These are phyloP conservation scores for Xylaria sp. DNA, from an alignment of 2,329 filamentous ascomycete genomes.

Conservation along the genomic window DNA sequence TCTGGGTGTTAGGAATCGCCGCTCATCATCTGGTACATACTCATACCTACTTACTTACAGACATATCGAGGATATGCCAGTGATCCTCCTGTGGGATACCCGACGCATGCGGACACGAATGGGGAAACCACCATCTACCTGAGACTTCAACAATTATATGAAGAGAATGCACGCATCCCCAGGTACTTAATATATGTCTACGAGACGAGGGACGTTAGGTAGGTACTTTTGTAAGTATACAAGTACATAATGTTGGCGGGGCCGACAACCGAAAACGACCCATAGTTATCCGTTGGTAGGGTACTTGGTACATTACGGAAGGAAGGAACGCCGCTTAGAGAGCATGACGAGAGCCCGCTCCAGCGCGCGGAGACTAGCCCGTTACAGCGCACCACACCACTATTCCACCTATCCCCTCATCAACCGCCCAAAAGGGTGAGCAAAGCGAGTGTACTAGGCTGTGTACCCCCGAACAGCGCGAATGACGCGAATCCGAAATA, in stretches of 20 bases:
- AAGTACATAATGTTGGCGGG: not conserved
- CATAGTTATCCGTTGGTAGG: slow-evolving; percentile 20
- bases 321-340: slow-evolving; percentile 15
- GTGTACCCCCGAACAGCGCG: not conserved
- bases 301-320: not conserved
- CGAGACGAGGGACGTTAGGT: not conserved
- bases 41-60: too few relatives aligned
- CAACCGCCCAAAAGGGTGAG: too few relatives aligned
- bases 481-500: slow-evolving; percentile 1
- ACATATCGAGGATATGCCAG: too few relatives aligned
- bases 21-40: not conserved
- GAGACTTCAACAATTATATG: too few relatives aligned
- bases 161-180: too few relatives aligned
- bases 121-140: too few relatives aligned
- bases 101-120: too few relatives aligned
- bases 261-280: not conserved
- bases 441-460: too few relatives aligned
- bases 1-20: not conserved
- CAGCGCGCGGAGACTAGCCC: not conserved
- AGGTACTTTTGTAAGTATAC: not conserved
- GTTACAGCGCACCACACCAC: too few relatives aligned
- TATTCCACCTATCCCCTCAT: too few relatives aligned
- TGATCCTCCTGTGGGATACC: too few relatives aligned
- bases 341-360: slow-evolving; percentile 10
- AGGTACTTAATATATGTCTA: too few relatives aligned